Evolutionary conservation across 192 early-diverging fungal species (phyloP).

Genomic region (Entomortierella chlamydospora): DNA sequence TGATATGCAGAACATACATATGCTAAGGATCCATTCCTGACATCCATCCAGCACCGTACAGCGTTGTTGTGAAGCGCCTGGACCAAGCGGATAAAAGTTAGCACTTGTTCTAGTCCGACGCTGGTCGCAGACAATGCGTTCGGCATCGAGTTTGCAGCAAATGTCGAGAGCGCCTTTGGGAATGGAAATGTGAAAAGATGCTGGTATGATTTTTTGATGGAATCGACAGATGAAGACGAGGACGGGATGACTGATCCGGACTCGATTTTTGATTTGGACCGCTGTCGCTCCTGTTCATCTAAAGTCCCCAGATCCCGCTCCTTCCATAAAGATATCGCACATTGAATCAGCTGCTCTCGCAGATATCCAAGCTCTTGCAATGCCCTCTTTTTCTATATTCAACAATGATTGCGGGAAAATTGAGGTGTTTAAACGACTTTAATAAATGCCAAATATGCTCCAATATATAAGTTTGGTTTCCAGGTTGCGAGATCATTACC

Average conservation of each 20-base stretch:
- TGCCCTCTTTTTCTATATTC: slow-evolving; percentile 58
- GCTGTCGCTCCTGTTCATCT: not conserved
- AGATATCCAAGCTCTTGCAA: slow-evolving; percentile 57
- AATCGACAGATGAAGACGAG: slow-evolving; percentile 5
- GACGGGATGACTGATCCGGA: not conserved
- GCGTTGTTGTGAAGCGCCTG: slow-evolving; percentile 57
- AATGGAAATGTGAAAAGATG: slow-evolving; percentile 33
- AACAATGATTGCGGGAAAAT: not conserved
- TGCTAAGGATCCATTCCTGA: slow-evolving; percentile 51
- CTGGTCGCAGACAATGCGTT: not conserved
- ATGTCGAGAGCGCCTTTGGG: slow-evolving; percentile 2
- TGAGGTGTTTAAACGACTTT: not conserved
- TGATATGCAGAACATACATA: slow-evolving; percentile 43
- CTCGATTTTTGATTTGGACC: not conserved
- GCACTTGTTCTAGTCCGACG: slow-evolving; percentile 13
- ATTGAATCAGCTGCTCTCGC: slow-evolving; percentile 43
- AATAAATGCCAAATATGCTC: not conserved
- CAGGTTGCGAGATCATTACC: slow-evolving; percentile 28
- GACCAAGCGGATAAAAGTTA: slow-evolving; percentile 46
- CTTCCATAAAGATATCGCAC: slow-evolving; percentile 27
- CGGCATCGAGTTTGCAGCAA: not conserved
- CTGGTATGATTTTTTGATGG: slow-evolving; percentile 26
- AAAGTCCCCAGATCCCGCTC: not conserved
- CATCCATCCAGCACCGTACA: slow-evolving; percentile 58
- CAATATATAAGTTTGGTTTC: not conserved